Evolutionary conservation across 2,329 filamentous ascomycete genomes (phyloP).

Genomic region (Diaporthe destruens): DNA sequence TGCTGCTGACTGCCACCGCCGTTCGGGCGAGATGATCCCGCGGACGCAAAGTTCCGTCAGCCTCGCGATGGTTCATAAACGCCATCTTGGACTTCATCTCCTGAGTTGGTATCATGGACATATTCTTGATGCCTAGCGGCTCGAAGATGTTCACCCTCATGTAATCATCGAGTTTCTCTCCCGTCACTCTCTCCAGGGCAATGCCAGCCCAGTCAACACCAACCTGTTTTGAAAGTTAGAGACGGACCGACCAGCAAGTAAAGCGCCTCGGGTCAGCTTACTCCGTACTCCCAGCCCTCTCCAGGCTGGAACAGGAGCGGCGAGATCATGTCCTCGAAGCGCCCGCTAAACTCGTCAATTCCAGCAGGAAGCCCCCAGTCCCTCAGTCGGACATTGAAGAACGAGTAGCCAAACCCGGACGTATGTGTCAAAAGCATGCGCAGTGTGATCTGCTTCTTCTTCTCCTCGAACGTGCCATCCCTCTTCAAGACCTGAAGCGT

Average conservation of each 20-base stretch:
- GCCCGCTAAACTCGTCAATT: conserved; percentile 69
- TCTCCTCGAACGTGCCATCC: conserved; percentile 56
- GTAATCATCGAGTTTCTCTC: conserved; percentile 57
- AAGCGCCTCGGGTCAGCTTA: conserved; percentile 49
- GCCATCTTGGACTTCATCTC: conserved; percentile 66
- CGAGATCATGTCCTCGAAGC: conserved; percentile 62
- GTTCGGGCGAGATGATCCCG: conserved; percentile 61
- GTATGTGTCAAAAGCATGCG: conserved; percentile 69
- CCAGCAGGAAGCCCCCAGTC: conserved; percentile 63
- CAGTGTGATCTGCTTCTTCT: conserved; percentile 65
- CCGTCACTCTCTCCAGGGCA: conserved; percentile 57
- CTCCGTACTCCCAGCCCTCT: conserved; percentile 70
- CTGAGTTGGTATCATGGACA: conserved; percentile 64
- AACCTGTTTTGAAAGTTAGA: conserved; percentile 51
- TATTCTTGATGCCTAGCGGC: conserved; percentile 59
- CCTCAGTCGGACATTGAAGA: conserved; percentile 63
- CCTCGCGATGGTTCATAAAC: conserved; percentile 64
- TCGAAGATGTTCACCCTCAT: conserved; percentile 57
- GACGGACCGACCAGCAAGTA: not conserved
- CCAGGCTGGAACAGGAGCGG: conserved; percentile 75
- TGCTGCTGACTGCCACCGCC: conserved; percentile 54
- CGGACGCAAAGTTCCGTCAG: conserved; percentile 54
- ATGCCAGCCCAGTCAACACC: conserved; percentile 64
- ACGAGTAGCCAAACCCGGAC: conserved; percentile 69
- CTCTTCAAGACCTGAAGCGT: conserved; percentile 58